phyloP scores from a whole-genome alignment of 2,329 filamentous ascomycete genomes.

The Acrocalymma vagum region DNA sequence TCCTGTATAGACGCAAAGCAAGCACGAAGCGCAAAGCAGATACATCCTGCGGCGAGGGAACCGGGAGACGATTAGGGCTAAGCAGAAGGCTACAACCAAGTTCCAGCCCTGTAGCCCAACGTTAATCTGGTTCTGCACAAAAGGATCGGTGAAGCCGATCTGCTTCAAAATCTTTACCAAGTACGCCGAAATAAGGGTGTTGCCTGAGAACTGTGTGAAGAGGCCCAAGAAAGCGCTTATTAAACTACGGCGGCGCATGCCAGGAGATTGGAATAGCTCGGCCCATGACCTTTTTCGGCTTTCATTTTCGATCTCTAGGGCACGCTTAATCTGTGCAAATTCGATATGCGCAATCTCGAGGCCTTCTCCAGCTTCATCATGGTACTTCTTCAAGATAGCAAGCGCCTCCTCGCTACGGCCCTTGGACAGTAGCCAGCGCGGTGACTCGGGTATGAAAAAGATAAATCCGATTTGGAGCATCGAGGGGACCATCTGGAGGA shows the following conservation, averaged over 20 bases:
- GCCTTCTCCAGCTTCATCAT: conserved; percentile 66
- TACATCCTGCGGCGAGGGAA: conserved; percentile 64
- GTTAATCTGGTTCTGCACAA: conserved; percentile 49
- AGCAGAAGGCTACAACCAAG: conserved; percentile 62
- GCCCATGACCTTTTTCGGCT: conserved; percentile 60
- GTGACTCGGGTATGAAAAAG: conserved; percentile 63
- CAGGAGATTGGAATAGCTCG: conserved; percentile 66
- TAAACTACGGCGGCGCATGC: conserved; percentile 68
- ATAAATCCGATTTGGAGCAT: conserved; percentile 68
- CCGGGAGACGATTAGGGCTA: conserved; percentile 62
- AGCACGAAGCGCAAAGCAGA: conserved; percentile 48
- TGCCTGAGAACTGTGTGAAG: conserved; percentile 73
- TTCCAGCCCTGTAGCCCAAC: conserved; percentile 67
- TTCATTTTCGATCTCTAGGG: conserved; percentile 64
- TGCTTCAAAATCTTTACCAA: conserved; percentile 67
- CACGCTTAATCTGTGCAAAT: conserved; percentile 70
- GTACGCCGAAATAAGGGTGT: conserved; percentile 65
- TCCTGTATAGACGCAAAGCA: conserved; percentile 34
- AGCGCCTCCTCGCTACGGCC: conserved; percentile 69
- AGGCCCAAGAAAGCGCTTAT: conserved; percentile 69
- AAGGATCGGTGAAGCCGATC: conserved; percentile 62
- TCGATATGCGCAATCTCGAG: conserved; percentile 70
- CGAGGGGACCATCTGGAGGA: conserved; percentile 69
- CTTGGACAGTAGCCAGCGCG: conserved; percentile 68
- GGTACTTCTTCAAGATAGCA: conserved; percentile 66